Base-by-base conservation (phyloP, 1,139 yeast species). In the Protomyces macrosporus region DNA sequence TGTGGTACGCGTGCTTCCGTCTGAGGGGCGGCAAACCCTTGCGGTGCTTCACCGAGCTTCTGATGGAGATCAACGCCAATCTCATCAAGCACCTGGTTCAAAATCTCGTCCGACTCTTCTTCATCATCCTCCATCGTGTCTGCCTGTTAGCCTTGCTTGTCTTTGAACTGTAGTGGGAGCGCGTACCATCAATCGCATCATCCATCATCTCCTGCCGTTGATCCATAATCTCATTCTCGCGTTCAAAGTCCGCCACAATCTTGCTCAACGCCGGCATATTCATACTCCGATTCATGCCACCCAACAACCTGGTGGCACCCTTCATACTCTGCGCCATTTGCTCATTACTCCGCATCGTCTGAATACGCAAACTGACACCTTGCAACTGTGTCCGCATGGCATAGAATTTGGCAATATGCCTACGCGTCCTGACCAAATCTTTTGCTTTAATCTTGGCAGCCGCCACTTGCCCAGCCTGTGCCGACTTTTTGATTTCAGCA, bases 131-230 rank as follows among this genome's bases (percentile, higher is more conserved):
- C 66, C 60, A 87, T 90, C 35, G 62, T 57, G 16, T 58, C 62
- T 58, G 33, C 2, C 14, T n/a, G 51, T 55, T 35, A 55, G 58
- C 37, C 35, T 35, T 37, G 70, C 85, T 86, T 89, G 64, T 87
- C 95, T 90, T 91, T 89, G 35, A 93, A 87, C 6, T 6, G 7
- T 6, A 10, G 32, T 6, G n/a, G 35, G 6, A n/a, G 33, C 6
- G 9, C 62, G 12, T 45, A 73, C 91, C 97, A 73, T 93, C 98
- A 70, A 95, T 87, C 12, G 97, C 96, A 73, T 93, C 98, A 74
- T 93, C 98, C 89, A 93, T 95, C 83, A 93, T 90, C 73, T 95
- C 99, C 74, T 93, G 98, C 71, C 96, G 87, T 76, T 93, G 98
- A 75, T 93, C 98, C 98, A 93, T 93, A 73, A 95, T 78, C 73